Evolutionary conservation across 352 stramenopile species (phyloP).

Genomic region (Phytophthora parvispora): DNA sequence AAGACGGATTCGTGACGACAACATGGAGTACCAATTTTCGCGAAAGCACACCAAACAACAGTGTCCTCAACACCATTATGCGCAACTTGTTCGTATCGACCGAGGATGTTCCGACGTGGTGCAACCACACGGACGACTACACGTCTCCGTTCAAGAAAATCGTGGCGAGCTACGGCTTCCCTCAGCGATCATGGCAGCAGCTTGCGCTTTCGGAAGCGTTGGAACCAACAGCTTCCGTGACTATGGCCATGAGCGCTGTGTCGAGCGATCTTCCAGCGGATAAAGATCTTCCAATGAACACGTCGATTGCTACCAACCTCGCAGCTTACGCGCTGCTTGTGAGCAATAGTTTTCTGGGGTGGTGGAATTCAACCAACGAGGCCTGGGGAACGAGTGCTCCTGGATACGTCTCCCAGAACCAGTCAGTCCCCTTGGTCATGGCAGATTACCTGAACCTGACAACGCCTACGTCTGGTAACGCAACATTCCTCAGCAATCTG

Average conservation of each 20-base stretch:
- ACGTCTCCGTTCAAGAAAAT: conserved; percentile 3
- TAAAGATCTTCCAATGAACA: not conserved
- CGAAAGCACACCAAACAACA: not conserved
- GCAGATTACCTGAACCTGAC: conserved; percentile 5
- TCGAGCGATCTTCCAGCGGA: not conserved
- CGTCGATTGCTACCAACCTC: not conserved
- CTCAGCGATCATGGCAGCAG: conserved; percentile 1
- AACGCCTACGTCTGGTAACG: not conserved
- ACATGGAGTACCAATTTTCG: not conserved
- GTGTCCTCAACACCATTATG: conserved; percentile 1
- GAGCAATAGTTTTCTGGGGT: conserved; percentile 7
- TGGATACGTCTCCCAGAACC: not conserved
- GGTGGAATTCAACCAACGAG: not conserved
- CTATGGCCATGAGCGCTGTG: not conserved
- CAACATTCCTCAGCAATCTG: not conserved
- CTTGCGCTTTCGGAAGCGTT: not conserved
- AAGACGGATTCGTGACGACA: not conserved
- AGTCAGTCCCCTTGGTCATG: not conserved
- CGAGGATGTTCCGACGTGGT: conserved; percentile 5
- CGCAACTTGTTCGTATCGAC: not conserved
- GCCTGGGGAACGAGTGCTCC: not conserved
- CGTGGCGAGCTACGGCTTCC: not conserved
- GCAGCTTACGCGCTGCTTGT: not conserved
- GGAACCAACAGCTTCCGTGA: not conserved
- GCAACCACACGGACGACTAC: not conserved